Evolutionary conservation across 306 rosid species (phyloP), one percentile per base, ranked within the genome.

Genomic region (Cyamopsis tetragonoloba): DNA sequence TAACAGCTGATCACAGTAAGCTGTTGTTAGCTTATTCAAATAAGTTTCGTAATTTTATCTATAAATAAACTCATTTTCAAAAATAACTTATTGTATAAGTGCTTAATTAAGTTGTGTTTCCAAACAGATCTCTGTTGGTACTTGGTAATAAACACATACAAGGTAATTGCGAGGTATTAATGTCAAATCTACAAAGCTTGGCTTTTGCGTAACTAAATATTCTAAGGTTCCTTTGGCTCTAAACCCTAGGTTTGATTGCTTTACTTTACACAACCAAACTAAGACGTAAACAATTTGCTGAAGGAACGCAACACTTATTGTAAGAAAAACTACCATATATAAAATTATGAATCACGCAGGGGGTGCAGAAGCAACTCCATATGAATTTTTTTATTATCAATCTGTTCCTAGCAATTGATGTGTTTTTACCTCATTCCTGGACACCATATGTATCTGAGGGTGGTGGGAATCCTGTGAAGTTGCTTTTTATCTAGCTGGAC

Each of bases 161-260:
- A 32, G 6, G 4, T 32, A 32, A 4, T 32, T 6, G 7, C 6
- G 37, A 32, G 37, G 8, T 32, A 32, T 32, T 32, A 32, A 32
- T 32, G 7, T 32, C 1, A 32, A 32, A 9, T 9, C 37, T 32
- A 6, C 3, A 32, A n/a, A 32, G 6, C 37, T 32, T 5, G 6
- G 0, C 8, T 32, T 32, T 6, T 3, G 7, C 7, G 4, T 9
- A 32, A 3, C 7, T 32, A 5, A 5, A 32, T 32, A 32, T 4
- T 32, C 44, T 14, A 31, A 46, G 34, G 9, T 48, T 66, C 20
- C 14, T 49, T 15, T 12, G 19, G 60, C 47, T 47, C 18, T 5
- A 47, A 48, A 66, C 22, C 71, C n/a, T 66, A 22, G 47, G 60
- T 12, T 31, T 62, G 9, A 8, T 24, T 62, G 69, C 69, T n/a